Evolutionary conservation across 2,329 filamentous ascomycete genomes (phyloP).

Genomic region (Fusarium staphyleae): DNA sequence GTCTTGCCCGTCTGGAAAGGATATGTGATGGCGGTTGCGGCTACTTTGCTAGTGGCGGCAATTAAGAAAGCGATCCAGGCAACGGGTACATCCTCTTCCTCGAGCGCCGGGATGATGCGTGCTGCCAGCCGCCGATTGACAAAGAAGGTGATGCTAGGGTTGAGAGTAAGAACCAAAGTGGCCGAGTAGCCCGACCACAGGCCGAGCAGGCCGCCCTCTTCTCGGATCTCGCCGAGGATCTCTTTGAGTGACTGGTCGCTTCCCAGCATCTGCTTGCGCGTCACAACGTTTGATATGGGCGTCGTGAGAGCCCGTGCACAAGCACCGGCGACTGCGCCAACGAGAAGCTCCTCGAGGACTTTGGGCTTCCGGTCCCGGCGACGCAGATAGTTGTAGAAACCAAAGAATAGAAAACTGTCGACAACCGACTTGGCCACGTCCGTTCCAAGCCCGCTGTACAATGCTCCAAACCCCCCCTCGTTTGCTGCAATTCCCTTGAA

Average conservation of each 20-base stretch:
- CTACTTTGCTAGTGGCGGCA: conserved; percentile 79
- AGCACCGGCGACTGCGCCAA: conserved; percentile 77
- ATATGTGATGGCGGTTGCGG: conserved; percentile 80
- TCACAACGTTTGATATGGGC: conserved; percentile 82
- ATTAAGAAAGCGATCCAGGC: conserved; percentile 55
- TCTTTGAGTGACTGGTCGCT: conserved; percentile 54
- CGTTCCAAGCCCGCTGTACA: conserved; percentile 71
- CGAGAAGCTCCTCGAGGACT: conserved; percentile 73
- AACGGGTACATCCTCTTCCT: conserved; percentile 50
- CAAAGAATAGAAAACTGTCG: conserved; percentile 87
- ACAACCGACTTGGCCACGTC: conserved; percentile 72
- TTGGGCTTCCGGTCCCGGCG: conserved; percentile 57
- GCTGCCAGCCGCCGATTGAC: conserved; percentile 76
- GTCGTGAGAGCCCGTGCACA: conserved; percentile 79
- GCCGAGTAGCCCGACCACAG: conserved; percentile 92
- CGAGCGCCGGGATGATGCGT: conserved; percentile 59
- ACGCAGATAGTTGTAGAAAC: conserved; percentile 71
- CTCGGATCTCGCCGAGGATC: conserved; percentile 68
- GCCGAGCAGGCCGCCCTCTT: conserved; percentile 74
- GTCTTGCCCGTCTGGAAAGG: conserved; percentile 88
- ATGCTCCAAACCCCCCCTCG: conserved; percentile 73
- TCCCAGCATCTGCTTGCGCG: conserved; percentile 76
- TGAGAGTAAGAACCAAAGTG: conserved; percentile 79
- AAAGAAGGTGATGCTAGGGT: conserved; percentile 86
- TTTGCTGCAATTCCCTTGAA: conserved; percentile 72